Evolutionary conservation across 371 early-diverging fungal species (phyloP), one percentile per base, ranked within the genome.

Genomic region (Saksenaea oblongispora): DNA sequence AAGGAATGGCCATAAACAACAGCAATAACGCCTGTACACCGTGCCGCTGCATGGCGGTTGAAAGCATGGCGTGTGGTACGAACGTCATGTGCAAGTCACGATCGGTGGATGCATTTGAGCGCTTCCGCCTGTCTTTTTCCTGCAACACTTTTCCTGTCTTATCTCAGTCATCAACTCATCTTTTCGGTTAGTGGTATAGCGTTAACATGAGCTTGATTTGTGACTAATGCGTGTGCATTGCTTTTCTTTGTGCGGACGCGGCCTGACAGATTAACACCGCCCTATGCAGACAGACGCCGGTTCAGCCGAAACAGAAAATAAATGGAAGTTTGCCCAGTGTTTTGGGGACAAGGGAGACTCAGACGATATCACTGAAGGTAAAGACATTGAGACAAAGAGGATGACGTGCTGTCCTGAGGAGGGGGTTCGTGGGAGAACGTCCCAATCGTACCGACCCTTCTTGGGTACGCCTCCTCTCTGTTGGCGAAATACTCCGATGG

Each of bases 261-360:
- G 18, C 18, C 14, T 41, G 42, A 41, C 14, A 41, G 42, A 41
- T 4, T 41, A 41, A 41, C 42, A 41, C 42, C 42, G 42, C 42
- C 42, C 42, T 54, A 63, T 51, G 58, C 58, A 61, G 53, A 54
- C 61, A 26, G 54, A 34, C 35, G 22, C 54, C 24, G 54, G 61
- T 36, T 18, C 51, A 18, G 53, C 54, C n/a, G 61, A 61, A 44
- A 34, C 54, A 31, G 61, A 60, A 37, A 53, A 60, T 56, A 62
- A 87, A 42, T 97, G 97, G 97, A 94, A 93, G 76, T 96, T 97
- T 77, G 93, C 97, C 61, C 98, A 98, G 76, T 98, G 98, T 80
- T 98, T 98, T 84, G 98, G 98, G 63, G 98, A 98, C 83, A 98
- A 98, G 79, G 95, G 96, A 53, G 98, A 98, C 59, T 89, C 95